Evolutionary conservation across 192 early-diverging fungal genomes (phyloP).

Genomic region (Backusella sp.): DNA sequence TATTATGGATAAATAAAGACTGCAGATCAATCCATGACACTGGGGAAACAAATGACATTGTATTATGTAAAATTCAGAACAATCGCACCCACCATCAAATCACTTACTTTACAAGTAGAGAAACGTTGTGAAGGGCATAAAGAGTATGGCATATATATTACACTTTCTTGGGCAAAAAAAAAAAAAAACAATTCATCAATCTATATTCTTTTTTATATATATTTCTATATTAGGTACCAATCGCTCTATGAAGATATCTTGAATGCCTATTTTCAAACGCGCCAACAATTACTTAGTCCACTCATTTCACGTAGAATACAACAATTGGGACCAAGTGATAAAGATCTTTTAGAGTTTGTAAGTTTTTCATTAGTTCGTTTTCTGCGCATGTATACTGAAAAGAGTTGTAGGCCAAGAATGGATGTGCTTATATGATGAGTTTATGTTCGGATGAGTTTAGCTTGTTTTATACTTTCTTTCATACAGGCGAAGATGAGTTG

Average conservation of each 20-base stretch:
- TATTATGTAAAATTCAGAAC: slow-evolving; percentile 85
- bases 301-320: slow-evolving; percentile 63
- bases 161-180: background rate
- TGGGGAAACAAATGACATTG: slow-evolving; percentile 35
- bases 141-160: slow-evolving; percentile 52
- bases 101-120: slow-evolving; percentile 77
- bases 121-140: slow-evolving; percentile 60
- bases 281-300: slow-evolving; percentile 66
- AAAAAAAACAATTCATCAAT: background rate
- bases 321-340: slow-evolving; percentile 48
- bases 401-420: slow-evolving; percentile 62
- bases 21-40: slow-evolving; percentile 23
- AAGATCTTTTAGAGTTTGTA: slow-evolving; percentile 58
- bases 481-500: slow-evolving; percentile 67
- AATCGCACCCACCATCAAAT: slow-evolving; percentile 57
- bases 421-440: slow-evolving; percentile 82
- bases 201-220: background rate
- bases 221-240: slow-evolving; percentile 47
- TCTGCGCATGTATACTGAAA: background rate
- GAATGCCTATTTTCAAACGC: slow-evolving; percentile 69
- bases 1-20: slow-evolving; percentile 26
- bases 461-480: slow-evolving; percentile 81
- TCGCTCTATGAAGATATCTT: slow-evolving; percentile 75
- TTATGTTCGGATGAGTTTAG: slow-evolving; percentile 83
- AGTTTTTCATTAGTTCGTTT: slow-evolving; percentile 3